Conservation (phyloP, 495 filamentous ascomycete species). For the Aspergillus funiculosus region DNA sequence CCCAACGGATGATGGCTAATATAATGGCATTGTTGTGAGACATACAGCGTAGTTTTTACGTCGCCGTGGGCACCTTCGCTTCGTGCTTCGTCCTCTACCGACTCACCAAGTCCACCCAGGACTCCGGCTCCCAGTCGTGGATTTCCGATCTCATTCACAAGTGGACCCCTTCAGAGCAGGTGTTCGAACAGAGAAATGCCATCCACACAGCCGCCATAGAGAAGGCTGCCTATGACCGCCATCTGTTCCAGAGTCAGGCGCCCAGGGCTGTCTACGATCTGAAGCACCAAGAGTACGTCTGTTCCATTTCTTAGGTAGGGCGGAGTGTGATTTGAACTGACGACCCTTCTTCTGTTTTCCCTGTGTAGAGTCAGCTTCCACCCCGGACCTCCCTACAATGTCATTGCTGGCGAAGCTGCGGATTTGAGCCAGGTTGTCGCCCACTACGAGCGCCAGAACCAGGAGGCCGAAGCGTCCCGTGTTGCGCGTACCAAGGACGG, state of each 20-base stretch:
- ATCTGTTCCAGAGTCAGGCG: slow-evolving; percentile 55
- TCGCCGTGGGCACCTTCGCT: slow-evolving; percentile 54
- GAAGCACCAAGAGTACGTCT: slow-evolving; percentile 64
- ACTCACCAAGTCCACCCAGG: slow-evolving; percentile 36
- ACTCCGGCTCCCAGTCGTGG: slow-evolving; percentile 45
- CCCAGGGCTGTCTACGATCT: slow-evolving; percentile 45
- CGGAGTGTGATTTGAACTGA: slow-evolving; percentile 5
- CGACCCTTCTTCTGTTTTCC: slow-evolving; percentile 4
- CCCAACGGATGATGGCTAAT: slow-evolving; percentile 15
- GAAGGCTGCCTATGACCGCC: slow-evolving; percentile 62
- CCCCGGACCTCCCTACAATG: slow-evolving; percentile 55
- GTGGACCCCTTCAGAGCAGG: slow-evolving; percentile 43
- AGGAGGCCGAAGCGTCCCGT: slow-evolving; percentile 46
- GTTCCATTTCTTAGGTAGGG: not conserved
- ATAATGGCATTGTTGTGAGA: slow-evolving; percentile 7
- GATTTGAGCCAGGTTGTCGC: slow-evolving; percentile 57
- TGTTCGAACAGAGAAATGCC: slow-evolving; percentile 55
- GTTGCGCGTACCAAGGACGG: slow-evolving; percentile 41
- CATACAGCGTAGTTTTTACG: slow-evolving; percentile 59
- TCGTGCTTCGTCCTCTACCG: slow-evolving; percentile 53
- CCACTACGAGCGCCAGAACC: slow-evolving; percentile 56
- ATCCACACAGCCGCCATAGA: slow-evolving; percentile 60
- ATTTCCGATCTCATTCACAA: slow-evolving; percentile 55
- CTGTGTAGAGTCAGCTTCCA: slow-evolving; percentile 51
- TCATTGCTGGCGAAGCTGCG: slow-evolving; percentile 53